Evolutionary conservation across 78 protist genomes (phyloP), one percentile per base, ranked within the genome.

Genomic region (Dictyostelium firmibasis): DNA sequence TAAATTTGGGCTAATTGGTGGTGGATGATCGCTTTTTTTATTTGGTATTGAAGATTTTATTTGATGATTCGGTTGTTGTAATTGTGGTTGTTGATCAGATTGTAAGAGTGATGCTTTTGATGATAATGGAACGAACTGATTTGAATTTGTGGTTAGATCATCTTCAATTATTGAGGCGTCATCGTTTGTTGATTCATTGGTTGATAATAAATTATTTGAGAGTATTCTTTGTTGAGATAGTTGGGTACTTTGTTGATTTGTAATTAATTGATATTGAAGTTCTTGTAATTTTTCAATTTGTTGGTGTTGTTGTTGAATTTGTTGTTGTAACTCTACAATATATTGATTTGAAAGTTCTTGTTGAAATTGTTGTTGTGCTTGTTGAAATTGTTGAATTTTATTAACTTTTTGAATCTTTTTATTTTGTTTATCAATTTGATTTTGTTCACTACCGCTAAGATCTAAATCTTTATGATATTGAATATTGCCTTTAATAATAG

Each of bases 311-410:
- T 41, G 62, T 78, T 78, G 84, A 43, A 78, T 78, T 78, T 78
- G 84, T 41, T 41, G 50, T 78, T 78, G 81, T 74, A 74, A 33
- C 75, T 67, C 75, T 67, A 67, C 35, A 27, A 67, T 67, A 11
- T 67, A 67, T 67, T 67, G 75, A 67, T 67, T 67, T 67, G 75
- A 67, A 67, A 27, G 75, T 27, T 74, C 50, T 74, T 74, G 81
- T 74, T 74, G 81, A 35, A 35, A 35, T 35, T 74, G 84, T 38
- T 78, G 84, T 41, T 41, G 50, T 43, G 36, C 53, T 38, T 35
- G n/a, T 78, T 78, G 84, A 25, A 41, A 25, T n/a, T 78, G 84
- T n/a, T 78, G 84, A 41, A 78, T 78, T 78, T 41, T 27, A 25
- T 78, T 36, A 7, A 41, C n/a, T 78, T 33, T 75, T 75, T 75